phyloP scores from a whole-genome alignment of 352 stramenopile species.

The Phytophthora kernoviae region DNA sequence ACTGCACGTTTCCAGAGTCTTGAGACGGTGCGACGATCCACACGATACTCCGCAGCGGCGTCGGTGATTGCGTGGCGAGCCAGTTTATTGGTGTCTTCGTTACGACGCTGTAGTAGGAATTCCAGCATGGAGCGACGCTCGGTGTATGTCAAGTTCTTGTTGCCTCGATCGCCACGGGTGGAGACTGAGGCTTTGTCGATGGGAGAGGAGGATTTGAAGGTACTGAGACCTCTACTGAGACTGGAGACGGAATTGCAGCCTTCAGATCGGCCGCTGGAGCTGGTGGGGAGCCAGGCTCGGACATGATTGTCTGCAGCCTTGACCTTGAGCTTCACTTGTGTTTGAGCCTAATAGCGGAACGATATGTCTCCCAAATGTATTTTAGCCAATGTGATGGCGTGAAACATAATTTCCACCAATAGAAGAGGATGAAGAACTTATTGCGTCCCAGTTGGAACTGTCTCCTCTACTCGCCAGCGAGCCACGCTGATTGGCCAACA shows the following conservation, averaged over 20 bases:
- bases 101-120: conserved; percentile 41
- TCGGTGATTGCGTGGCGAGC: conserved; percentile 48
- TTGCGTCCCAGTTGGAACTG: conserved; percentile 2
- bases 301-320: too few species aligned
- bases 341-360: too few species aligned
- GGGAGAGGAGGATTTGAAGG: not conserved
- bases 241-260: too few species aligned
- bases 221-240: not conserved
- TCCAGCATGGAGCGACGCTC: conserved; percentile 51
- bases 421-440: not conserved
- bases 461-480: not conserved
- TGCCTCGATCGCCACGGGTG: conserved; percentile 39
- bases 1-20: conserved; percentile 48
- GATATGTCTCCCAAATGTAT: too few species aligned
- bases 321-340: too few species aligned
- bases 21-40: conserved; percentile 50
- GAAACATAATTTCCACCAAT: not conserved
- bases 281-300: too few species aligned
- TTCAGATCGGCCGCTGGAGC: too few species aligned
- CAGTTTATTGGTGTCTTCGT: conserved; percentile 41
- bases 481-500: not conserved
- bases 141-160: conserved; percentile 49
- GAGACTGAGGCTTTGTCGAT: conserved; percentile 28
- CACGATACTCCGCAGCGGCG: conserved; percentile 35
- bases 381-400: too few species aligned